Base-by-base conservation (phyloP, 2,329 filamentous ascomycete species). In the Cercospora beticola region DNA sequence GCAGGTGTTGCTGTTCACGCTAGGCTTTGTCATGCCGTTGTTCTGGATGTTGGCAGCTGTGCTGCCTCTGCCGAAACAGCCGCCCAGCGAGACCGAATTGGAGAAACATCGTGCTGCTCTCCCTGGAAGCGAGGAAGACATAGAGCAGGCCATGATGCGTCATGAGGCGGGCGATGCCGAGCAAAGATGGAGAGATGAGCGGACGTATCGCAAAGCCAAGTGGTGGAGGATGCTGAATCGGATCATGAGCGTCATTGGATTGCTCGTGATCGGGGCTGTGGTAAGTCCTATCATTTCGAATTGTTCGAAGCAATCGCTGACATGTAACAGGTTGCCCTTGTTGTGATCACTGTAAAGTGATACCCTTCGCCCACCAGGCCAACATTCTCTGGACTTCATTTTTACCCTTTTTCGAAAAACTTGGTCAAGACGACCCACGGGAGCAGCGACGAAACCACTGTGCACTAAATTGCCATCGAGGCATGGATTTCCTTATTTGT, bases 191-290 rank as follows among this genome's bases (percentile, higher is more conserved):
- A 68, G 73, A 18, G 75, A 78, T 46, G 78, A 79, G 72, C 71
- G 72, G 61, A 62, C 62, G 16, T 79, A 72, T 61, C 49, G 75
- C 30, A 79, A 80, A 68, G 78, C 77, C 4, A 73, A 71, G 52
- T 80, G 78, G 78, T 80, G 78, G 78, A 70, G 78, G 62, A 74
- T 72, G 57, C 68, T 80, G 63, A 80, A 80, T 70, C 74, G 79
- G 26, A 71, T 80, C 26, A 80, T 80, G 79, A 77, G 76, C 68
- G 68, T 80, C 16, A 72, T 80, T 62, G 79, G 79, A 3, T 62
- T 80, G 30, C 69, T 71, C 12, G 72, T 80, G 16, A 75, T 80
- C 64, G 79, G 64, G 23, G 78, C 77, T 58, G 75, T 79, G 28
- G 78, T 79, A 62, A 76, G 77, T 76, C 14, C 9, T 65, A 7